A percentile compares a stretch with the other conserved stretches of the same genome.
Conservation (phyloP, 257 asterid species). For the Echium plantagineum region DNA sequence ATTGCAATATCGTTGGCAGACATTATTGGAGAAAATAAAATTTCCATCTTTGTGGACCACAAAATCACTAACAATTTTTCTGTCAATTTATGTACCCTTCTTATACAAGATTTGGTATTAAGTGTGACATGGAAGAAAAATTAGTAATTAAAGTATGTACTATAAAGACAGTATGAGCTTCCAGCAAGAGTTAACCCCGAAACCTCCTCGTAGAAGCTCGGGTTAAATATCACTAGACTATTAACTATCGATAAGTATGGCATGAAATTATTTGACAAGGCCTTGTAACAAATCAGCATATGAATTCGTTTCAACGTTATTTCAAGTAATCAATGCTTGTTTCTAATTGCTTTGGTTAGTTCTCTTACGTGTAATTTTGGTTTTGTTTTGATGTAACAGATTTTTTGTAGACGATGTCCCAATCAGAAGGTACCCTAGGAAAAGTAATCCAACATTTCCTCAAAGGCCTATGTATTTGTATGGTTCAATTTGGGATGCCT, state of each 20-base stretch:
- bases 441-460: conserved; percentile 68
- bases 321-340: neutral
- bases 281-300: neutral
- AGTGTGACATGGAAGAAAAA: too few species aligned
- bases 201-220: too few species aligned
- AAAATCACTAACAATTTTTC: neutral
- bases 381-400: conserved; percentile 27
- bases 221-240: too few species aligned
- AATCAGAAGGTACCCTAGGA: conserved; percentile 58
- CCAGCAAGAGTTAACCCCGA: too few species aligned
- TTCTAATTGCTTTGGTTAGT: neutral
- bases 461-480: conserved; percentile 59
- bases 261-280: neutral
- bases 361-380: conserved; percentile 2
- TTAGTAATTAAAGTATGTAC: too few species aligned
- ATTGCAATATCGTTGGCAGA: neutral
- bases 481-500: conserved; percentile 91
- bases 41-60: neutral
- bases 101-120: too few species aligned
- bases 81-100: neutral
- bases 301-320: too few species aligned
- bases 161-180: too few species aligned
- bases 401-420: conserved; percentile 85
- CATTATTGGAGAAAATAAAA: neutral
- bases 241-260: too few species aligned